Evolutionary conservation across 805 yeast genomes (phyloP), one percentile per base, ranked within the genome.

Genomic region (Diddensiella caesifluorescens): DNA sequence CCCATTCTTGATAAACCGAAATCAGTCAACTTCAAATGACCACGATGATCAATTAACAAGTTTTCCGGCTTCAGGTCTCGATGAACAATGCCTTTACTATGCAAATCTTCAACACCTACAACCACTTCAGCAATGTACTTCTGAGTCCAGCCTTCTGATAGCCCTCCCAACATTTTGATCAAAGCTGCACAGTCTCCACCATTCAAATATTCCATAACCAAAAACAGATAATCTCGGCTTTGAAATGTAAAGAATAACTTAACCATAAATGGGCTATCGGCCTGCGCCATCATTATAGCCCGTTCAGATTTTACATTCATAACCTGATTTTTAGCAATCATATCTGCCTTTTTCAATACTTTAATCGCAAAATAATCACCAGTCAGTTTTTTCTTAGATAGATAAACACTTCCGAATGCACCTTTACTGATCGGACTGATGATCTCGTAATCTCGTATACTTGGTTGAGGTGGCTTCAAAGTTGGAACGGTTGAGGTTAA

Each of bases 281-380:
- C 77, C 57, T 92, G 97, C 2, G 94, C 80, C 94, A 92, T 92
- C 88, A 92, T 81, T n/a, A 90, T 90, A 0, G 97, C 96, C 34
- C 98, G 68, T 60, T 94, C 99, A 1, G 95, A 84, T 54, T 83
- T 84, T 23, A 94, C 95, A 59, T 92, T 92, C 16, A 89, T 79
- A 4, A 90, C 90, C 66, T 92, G 98, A 68, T 94, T 94, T 64
- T 90, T 92, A 1, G 95, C 90, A 46, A 92, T 80, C 97, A 92
- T 92, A 62, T 92, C 97, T 2, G 94, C 75, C 62, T 92, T 92
- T 53, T 80, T 85, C 48, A 92, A 66, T 10, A 87, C 92, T 60
- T 92, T 92, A 48, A 92, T 88, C 0, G 99, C 98, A 53, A 85
- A 90, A 61, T 88, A 84, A 49, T 94, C 98, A 3, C 97, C 96